Evolutionary conservation across 345 rosid species (phyloP).

Genomic region (Euphorbia pulcherrima): DNA sequence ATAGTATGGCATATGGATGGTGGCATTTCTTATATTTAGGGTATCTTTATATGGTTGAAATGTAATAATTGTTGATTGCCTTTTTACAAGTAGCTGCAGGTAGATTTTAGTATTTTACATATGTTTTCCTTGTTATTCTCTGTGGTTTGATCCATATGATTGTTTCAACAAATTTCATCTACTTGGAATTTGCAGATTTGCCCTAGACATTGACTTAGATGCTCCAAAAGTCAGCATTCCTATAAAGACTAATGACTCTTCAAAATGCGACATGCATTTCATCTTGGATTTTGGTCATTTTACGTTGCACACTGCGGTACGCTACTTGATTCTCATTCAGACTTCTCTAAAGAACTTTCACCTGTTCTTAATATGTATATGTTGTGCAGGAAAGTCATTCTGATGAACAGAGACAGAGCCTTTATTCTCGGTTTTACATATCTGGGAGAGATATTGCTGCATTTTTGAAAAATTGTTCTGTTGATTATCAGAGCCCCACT

Average conservation of each 20-base stretch:
- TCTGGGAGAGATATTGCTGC: constrained; percentile 98
- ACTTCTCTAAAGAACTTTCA: constrained; percentile 20
- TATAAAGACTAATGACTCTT: constrained; percentile 56
- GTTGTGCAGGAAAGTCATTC: constrained; percentile 62
- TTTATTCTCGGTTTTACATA: constrained; percentile 84
- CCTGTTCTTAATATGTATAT: constrained; percentile 18
- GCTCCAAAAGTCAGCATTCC: constrained; percentile 97
- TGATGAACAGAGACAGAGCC: constrained; percentile 72
- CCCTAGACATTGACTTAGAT: constrained; percentile 96
- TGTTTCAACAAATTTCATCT: neutral
- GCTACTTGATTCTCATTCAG: constrained; percentile 19
- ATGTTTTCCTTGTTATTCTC: neutral
- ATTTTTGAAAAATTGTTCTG: constrained; percentile 66
- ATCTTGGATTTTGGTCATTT: constrained; percentile 97
- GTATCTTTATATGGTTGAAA: neutral
- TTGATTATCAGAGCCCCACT: constrained; percentile 44
- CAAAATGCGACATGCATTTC: constrained; percentile 69
- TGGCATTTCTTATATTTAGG: too few relatives aligned
- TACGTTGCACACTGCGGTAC: constrained; percentile 76
- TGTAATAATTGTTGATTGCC: neutral
- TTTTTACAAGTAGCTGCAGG: neutral
- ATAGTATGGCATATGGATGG: neutral
- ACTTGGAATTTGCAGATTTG: constrained; percentile 57
- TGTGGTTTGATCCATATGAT: neutral
- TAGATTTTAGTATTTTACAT: neutral